Evolutionary conservation across 768 basidiomycete genomes (phyloP), one percentile per base, ranked within the genome.

Genomic region (Royoungia palumana): DNA sequence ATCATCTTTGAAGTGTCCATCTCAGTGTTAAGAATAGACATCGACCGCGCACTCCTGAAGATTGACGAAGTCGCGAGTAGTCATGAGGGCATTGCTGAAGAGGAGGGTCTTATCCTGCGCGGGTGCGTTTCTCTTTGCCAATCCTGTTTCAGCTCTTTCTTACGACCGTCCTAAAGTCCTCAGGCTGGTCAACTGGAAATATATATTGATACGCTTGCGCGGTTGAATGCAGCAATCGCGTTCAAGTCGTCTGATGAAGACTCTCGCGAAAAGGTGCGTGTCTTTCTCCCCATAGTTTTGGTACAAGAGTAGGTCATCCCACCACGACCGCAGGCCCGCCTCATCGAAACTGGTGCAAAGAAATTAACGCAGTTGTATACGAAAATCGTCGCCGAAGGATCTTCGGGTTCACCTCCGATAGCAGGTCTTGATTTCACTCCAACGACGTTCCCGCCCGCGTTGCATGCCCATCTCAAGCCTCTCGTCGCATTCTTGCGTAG

Each of bases 381-480:
- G n/a, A 89, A 88, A 58, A 75, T 87, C 27, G 87, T 90, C n/a
- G 89, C 90, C 3, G 89, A 90, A 68, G 86, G 81, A 21, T 91
- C 87, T 1, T 85, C 88, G 4, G 88, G 88, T 24, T 73, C 77
- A n/a, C 81, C 84, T 6, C 82, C 81, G 0, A 72, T 75, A 34
- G 78, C 83, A 13, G 81, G 81, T 14, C 64, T 81, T 0, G 79
- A 83, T 24, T 79, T 80, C 41, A 68, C 74, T 21, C 72, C 75
- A 35, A 67, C 72, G 6, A 76, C 79, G 0, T 85, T 87, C 61
- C 79, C 83, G 0, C 68, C 77, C 0, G 69, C 73, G 5, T 64
- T 85, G 9, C 72, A 82, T 14, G 64, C 70, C 9, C 75, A 75
- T 2, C 73, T 92, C 27, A 68, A 70, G 11, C 85, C 87, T 3